phyloP scores from a whole-genome alignment of 345 rosid species.

The Eucalyptus curtisii region DNA sequence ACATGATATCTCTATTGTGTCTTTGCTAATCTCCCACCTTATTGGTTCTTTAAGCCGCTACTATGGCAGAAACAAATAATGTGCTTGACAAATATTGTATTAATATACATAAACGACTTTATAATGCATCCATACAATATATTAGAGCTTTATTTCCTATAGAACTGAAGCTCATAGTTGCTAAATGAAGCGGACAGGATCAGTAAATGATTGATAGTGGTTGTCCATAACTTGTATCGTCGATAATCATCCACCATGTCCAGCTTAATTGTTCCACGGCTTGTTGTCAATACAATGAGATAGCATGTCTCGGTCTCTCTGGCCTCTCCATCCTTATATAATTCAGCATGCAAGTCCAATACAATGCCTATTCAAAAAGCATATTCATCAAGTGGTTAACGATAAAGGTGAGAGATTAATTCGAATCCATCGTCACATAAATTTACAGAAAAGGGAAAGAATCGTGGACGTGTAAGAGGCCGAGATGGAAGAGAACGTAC shows the following conservation, averaged over 20 bases:
- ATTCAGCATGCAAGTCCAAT: conserved; percentile 57
- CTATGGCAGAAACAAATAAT: neutral
- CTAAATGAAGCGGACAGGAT: conserved; percentile 40
- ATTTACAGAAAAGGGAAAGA: neutral
- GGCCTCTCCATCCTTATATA: conserved; percentile 39
- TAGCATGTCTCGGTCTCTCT: conserved; percentile 47
- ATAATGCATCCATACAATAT: neutral
- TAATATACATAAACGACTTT: neutral
- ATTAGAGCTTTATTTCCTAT: conserved; percentile 4
- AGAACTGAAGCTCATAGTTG: conserved; percentile 38
- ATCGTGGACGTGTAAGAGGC: neutral
- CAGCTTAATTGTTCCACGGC: conserved; percentile 50
- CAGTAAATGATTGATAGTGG: conserved; percentile 61
- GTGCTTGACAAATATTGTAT: neutral
- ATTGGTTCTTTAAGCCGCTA: neutral
- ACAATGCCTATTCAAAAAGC: conserved; percentile 27
- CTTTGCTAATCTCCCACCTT: neutral
- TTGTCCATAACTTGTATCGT: conserved; percentile 66
- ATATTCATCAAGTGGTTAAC: neutral
- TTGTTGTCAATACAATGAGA: conserved; percentile 51
- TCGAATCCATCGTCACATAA: neutral
- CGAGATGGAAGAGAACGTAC: conserved; percentile 18
- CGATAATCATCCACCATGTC: conserved; percentile 74
- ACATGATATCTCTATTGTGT: neutral
- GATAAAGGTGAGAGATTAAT: neutral